Percentiles rank a stretch among this genome's conserved stretches.
phyloP scores from a whole-genome alignment of 352 stramenopile species.

The Phytopythium helicoides region DNA sequence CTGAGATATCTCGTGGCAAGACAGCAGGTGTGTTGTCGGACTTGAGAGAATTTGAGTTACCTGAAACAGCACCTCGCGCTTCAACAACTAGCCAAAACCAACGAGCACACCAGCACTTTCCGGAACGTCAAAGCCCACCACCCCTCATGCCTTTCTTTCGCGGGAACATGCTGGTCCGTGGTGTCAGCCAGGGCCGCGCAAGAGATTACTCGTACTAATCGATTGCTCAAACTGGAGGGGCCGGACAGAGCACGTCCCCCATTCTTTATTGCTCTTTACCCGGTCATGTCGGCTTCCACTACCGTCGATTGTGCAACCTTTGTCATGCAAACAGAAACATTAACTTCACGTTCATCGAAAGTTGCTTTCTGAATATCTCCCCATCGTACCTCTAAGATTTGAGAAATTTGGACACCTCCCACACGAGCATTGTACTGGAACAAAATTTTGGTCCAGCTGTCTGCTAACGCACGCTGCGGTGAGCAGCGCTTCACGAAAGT shows the following conservation, averaged over 20 bases:
- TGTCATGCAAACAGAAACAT: not conserved
- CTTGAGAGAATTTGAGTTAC: constrained; percentile 19
- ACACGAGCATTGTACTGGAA: constrained; percentile 76
- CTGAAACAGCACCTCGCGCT: constrained; percentile 3
- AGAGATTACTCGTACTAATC: constrained; percentile 34
- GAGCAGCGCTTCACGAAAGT: constrained; percentile 75
- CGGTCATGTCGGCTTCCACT: constrained; percentile 33
- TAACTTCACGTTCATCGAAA: too few relatives aligned
- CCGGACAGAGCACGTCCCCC: not conserved
- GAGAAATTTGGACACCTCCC: constrained; percentile 57
- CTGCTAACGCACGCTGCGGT: constrained; percentile 72
- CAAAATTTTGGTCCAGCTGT: constrained; percentile 89
- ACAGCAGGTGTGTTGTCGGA: constrained; percentile 20
- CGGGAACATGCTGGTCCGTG: constrained; percentile 61
- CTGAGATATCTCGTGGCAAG: constrained; percentile 13
- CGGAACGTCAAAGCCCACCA: constrained; percentile 24
- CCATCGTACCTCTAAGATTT: constrained; percentile 63
- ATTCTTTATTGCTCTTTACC: constrained; percentile 10
- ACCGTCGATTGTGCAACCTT: constrained; percentile 28
- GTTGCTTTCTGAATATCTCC: too few relatives aligned
- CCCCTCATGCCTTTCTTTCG: constrained; percentile 61
- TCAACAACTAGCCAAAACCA: constrained; percentile 15
- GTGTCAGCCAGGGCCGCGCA: constrained; percentile 41
- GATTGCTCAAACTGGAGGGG: constrained; percentile 4
- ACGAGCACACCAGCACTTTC: constrained; percentile 17